phyloP scores from a whole-genome alignment of 148 eudicot genomes.

The Cornus florida region DNA sequence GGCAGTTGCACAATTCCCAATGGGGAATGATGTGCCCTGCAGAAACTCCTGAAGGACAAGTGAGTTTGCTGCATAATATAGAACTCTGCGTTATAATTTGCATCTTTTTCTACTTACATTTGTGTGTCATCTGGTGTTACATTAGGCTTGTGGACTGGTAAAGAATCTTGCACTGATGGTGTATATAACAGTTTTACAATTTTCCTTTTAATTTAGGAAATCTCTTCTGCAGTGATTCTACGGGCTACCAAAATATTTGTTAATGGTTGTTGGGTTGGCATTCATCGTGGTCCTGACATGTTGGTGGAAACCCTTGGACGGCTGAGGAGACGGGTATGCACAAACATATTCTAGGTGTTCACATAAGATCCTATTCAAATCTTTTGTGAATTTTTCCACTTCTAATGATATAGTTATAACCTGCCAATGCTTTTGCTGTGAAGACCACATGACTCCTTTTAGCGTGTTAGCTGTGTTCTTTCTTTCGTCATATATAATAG shows the following conservation, averaged over 20 bases:
- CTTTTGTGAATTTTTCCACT: constrained; percentile 5
- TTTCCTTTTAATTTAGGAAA: constrained; percentile 42
- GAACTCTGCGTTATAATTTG: too few relatives aligned
- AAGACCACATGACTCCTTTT: background rate
- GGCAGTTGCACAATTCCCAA: too few relatives aligned
- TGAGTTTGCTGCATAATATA: too few relatives aligned
- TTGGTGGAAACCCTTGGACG: constrained; percentile 84
- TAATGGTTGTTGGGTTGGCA: constrained; percentile 98
- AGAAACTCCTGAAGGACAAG: too few relatives aligned
- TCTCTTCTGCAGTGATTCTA: constrained; percentile 92
- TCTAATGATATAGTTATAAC: background rate
- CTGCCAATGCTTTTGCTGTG: background rate
- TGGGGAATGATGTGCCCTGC: too few relatives aligned
- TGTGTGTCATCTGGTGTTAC: too few relatives aligned
- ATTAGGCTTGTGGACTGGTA: constrained; percentile 65
- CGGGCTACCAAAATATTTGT: constrained; percentile 96
- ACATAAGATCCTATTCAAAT: background rate
- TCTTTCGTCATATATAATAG: too few relatives aligned
- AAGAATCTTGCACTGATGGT: constrained; percentile 99
- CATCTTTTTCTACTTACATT: too few relatives aligned
- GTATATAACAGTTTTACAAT: constrained; percentile 58
- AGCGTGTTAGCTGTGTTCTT: background rate
- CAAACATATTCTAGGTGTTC: constrained; percentile 2
- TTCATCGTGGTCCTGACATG: constrained; percentile 94
- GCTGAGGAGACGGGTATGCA: constrained; percentile 81